Evolutionary conservation across 305 asterid species (phyloP).

Genomic region (Caryopteris hybrid): DNA sequence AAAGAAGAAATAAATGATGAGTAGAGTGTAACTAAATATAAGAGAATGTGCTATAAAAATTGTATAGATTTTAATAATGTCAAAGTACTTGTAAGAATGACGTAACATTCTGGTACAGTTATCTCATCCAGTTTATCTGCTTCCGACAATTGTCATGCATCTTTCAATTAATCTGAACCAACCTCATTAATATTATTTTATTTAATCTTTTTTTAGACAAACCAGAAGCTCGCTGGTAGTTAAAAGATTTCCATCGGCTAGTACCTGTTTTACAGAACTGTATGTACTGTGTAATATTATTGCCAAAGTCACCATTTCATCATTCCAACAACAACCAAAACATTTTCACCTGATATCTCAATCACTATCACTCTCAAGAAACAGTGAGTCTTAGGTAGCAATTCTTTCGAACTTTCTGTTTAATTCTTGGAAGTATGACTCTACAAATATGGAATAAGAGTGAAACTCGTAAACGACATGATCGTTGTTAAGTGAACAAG

Average conservation of each 20-base stretch:
- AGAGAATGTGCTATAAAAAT: too few species aligned
- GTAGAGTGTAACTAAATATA: too few species aligned
- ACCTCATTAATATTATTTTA: too few species aligned
- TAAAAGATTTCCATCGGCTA: conserved; percentile 6
- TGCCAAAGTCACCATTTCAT: conserved; percentile 23
- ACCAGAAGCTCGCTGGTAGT: background rate
- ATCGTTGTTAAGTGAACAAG: background rate
- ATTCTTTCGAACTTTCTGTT: background rate
- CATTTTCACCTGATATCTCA: conserved; percentile 18
- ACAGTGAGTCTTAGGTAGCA: conserved; percentile 25
- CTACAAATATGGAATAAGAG: conserved; percentile 10
- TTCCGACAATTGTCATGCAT: too few species aligned
- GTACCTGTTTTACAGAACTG: too few species aligned
- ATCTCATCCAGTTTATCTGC: too few species aligned
- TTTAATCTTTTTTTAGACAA: background rate
- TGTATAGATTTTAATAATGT: too few species aligned
- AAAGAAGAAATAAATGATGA: too few species aligned
- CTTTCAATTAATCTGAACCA: too few species aligned
- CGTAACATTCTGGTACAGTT: too few species aligned
- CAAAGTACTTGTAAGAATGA: too few species aligned
- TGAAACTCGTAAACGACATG: background rate
- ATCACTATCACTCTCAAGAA: conserved; percentile 16
- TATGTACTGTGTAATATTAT: conserved; percentile 10
- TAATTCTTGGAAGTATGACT: conserved; percentile 6
- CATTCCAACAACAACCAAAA: conserved; percentile 28